phyloP scores from a whole-genome alignment of 2,329 filamentous ascomycete genomes.

The Eurotiales sp. region DNA sequence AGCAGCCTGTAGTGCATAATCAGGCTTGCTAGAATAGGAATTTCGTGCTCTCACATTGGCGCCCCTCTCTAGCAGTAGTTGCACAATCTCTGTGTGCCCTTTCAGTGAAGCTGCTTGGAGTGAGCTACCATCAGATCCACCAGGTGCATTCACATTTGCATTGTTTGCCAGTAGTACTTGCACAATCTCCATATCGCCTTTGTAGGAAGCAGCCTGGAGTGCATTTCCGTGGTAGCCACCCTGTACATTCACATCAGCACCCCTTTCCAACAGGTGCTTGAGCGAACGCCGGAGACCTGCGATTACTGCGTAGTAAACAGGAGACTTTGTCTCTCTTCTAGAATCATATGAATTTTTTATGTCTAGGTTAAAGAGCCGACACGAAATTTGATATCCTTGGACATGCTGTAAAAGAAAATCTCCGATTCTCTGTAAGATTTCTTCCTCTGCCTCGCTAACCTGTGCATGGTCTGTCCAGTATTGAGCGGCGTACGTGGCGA shows the following conservation, averaged over 20 bases:
- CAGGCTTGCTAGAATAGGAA: no score
- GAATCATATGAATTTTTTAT: no score
- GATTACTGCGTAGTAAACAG: no score
- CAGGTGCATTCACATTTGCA: slow-evolving; percentile 14
- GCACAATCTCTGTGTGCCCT: not conserved
- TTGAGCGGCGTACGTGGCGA: no score
- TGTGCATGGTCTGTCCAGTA: not conserved
- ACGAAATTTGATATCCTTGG: no score
- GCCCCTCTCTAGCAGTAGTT: no score
- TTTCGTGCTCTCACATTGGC: no score
- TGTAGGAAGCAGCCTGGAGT: slow-evolving; percentile 9
- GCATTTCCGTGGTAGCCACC: not conserved
- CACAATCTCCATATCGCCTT: slow-evolving; percentile 1
- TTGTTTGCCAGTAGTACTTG: not conserved
- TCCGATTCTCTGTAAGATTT: not conserved
- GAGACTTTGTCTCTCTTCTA: no score
- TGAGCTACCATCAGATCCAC: not conserved
- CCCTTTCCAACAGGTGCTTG: not conserved
- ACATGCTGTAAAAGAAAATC: no score
- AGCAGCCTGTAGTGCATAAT: no score
- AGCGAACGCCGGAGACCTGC: not conserved
- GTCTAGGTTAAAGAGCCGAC: no score
- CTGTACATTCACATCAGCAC: not conserved
- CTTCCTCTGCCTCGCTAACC: not conserved
- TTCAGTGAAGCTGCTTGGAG: not conserved